A percentile compares a stretch with the other conserved stretches of the same genome.
Evolutionary conservation across 768 basidiomycete genomes (phyloP).

Genomic region (Naganishia vishniacii): DNA sequence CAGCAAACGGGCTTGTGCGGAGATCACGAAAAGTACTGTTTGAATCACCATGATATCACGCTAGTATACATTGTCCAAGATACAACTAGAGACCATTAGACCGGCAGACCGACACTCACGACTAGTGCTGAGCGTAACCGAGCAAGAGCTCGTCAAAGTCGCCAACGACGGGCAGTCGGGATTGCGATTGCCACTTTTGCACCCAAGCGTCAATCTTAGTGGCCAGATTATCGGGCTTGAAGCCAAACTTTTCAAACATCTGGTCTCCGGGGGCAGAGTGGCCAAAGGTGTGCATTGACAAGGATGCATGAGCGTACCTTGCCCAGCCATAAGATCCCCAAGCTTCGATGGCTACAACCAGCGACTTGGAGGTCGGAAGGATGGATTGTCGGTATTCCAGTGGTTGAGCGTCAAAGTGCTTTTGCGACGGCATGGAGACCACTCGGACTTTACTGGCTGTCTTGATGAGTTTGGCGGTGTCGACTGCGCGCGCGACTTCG

Average conservation of each 20-base stretch:
- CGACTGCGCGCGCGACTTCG: conserved; percentile 41
- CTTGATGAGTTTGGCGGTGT: conserved; percentile 37
- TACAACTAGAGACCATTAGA: too few relatives aligned
- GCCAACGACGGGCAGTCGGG: conserved; percentile 31
- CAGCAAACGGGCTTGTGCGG: too few relatives aligned
- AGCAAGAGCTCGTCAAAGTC: conserved; percentile 45
- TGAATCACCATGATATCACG: too few relatives aligned
- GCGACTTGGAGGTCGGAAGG: conserved; percentile 31
- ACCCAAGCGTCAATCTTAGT: conserved; percentile 34
- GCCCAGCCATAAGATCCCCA: conserved; percentile 47
- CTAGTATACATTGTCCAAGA: too few relatives aligned
- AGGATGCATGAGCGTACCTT: conserved; percentile 45
- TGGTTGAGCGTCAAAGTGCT: conserved; percentile 41
- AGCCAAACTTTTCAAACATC: conserved; percentile 46
- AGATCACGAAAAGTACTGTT: too few relatives aligned
- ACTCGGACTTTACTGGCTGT: conserved; percentile 36
- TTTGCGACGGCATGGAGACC: conserved; percentile 44
- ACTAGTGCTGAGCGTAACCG: conserved; percentile 19
- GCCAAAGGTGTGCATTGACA: conserved; percentile 46
- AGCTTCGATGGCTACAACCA: conserved; percentile 46
- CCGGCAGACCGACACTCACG: too few relatives aligned
- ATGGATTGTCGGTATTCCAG: conserved; percentile 33
- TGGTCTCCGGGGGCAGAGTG: conserved; percentile 41
- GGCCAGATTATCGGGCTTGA: conserved; percentile 39
- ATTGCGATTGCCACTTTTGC: conserved; percentile 18